Base-by-base conservation (phyloP, 139 green algal species). In the Chlorella sp. region DNA sequence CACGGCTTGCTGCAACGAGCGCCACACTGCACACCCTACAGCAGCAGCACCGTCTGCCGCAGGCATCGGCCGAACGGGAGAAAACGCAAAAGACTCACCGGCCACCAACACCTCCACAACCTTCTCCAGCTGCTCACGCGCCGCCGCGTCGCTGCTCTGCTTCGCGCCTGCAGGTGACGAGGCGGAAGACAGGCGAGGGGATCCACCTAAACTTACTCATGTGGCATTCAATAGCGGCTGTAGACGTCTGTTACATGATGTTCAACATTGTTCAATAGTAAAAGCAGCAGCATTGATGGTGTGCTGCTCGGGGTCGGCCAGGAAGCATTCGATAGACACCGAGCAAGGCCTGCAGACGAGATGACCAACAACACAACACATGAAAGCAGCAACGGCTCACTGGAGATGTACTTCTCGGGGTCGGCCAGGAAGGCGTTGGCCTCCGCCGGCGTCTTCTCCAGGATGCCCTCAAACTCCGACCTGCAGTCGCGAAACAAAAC, bases 381-480 rank as follows among this genome's bases (percentile, higher is more conserved):
- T 20, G 3, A 65, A 3, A 38, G 0, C 64, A 19, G 38, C 60
- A 54, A n/a, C n/a, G n/a, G n/a, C 87, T 81, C 77, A 67, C 54
- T 69, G 41, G 68, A 69, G 19, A 89, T 81, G 86, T 97, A 99
- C 89, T 96, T 94, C 0, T 87, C 90, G 3, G 95, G 94, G 73
- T 97, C 94, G 24, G 88, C 72, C 51, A 99, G 90, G 90, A 95
- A 99, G 34, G 91, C 81, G 86, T 98, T 98, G 43, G 92, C 97
- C 85, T 99, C 97, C 11, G 88, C 83, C 7, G 93, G 94, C 17
- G 89, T 87, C 86, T 98, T 98, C 88, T 99, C 97, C 79, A 99
- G 88, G 76, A 97, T 80, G 28, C 97, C 97, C 90, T 99, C 97
- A 90, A 99, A 99, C 93, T 99, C 96, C 43, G 89, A 95, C 46